Conservation (phyloP, 495 filamentous ascomycete species). For the Neurospora terricola region DNA sequence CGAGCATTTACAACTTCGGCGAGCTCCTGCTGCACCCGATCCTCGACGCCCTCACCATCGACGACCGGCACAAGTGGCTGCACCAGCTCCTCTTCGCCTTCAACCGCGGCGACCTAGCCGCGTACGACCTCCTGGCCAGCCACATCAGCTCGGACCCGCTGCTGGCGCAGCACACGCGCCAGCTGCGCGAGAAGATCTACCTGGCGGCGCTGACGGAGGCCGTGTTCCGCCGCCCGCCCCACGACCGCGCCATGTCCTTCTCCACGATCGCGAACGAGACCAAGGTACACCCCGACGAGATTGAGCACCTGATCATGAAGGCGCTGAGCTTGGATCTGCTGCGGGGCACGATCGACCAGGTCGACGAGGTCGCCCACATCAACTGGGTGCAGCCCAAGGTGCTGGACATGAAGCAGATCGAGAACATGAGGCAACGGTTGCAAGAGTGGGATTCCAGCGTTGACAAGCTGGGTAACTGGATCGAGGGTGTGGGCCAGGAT, state of each 20-base stretch:
- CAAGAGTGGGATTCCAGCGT: slow-evolving; percentile 94
- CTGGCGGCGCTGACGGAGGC: slow-evolving; percentile 90
- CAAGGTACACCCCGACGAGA: slow-evolving; percentile 80
- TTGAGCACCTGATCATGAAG: slow-evolving; percentile 98
- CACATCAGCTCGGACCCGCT: slow-evolving; percentile 70
- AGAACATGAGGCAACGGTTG: slow-evolving; percentile 78
- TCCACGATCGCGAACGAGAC: slow-evolving; percentile 80
- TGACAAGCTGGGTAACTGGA: slow-evolving; percentile 90
- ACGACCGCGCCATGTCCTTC: slow-evolving; percentile 91
- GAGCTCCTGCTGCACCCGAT: slow-evolving; percentile 97
- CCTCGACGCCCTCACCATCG: slow-evolving; percentile 62
- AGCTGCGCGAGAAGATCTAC: slow-evolving; percentile 96
- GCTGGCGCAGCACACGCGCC: slow-evolving; percentile 65
- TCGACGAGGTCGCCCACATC: slow-evolving; percentile 85
- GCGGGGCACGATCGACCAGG: slow-evolving; percentile 90
- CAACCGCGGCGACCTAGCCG: slow-evolving; percentile 86
- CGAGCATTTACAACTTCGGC: slow-evolving; percentile 97
- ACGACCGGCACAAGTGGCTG: slow-evolving; percentile 63
- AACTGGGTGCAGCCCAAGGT: slow-evolving; percentile 99
- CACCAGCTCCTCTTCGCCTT: slow-evolving; percentile 92
- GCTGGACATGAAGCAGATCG: slow-evolving; percentile 90
- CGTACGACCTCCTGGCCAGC: slow-evolving; percentile 69
- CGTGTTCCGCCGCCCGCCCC: slow-evolving; percentile 90
- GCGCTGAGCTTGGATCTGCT: slow-evolving; percentile 86
- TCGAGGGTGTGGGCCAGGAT: slow-evolving; percentile 79